A percentile compares a stretch with the other conserved stretches of the same genome.
Evolutionary conservation across 371 early-diverging fungal genomes (phyloP).

Genomic region (Parasitella parasitica): DNA sequence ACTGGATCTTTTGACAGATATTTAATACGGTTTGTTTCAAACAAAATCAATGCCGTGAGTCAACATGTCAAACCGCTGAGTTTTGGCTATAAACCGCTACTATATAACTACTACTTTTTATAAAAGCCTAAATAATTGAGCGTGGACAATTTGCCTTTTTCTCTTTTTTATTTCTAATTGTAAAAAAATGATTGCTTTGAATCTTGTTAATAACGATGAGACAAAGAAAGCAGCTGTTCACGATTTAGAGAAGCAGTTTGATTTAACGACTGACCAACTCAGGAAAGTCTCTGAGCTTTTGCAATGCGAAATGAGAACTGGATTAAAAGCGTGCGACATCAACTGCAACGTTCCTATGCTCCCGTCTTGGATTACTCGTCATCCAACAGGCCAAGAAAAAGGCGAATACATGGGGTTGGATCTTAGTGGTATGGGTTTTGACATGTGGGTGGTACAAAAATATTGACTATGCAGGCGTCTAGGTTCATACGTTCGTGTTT

Average conservation of each 20-base stretch:
- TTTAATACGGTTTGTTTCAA: background rate
- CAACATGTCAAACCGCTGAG: slow-evolving; percentile 1
- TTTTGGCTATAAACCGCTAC: too few species aligned
- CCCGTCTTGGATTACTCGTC: slow-evolving; percentile 43
- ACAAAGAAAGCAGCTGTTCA: slow-evolving; percentile 8
- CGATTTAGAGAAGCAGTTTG: slow-evolving; percentile 11
- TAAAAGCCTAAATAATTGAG: background rate
- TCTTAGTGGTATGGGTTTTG: slow-evolving; percentile 70
- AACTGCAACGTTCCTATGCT: slow-evolving; percentile 66
- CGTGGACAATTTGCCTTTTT: background rate
- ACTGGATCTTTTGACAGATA: too few species aligned
- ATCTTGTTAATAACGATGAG: slow-evolving; percentile 6
- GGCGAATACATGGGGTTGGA: slow-evolving; percentile 90
- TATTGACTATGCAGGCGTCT: background rate
- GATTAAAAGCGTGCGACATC: slow-evolving; percentile 53
- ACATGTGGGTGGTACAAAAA: background rate
- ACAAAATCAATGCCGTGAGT: background rate
- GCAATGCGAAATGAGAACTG: slow-evolving; percentile 66
- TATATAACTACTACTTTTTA: too few species aligned
- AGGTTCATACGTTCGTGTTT: slow-evolving; percentile 83
- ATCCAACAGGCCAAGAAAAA: slow-evolving; percentile 81
- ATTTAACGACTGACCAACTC: slow-evolving; percentile 18
- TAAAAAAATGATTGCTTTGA: slow-evolving; percentile 5
- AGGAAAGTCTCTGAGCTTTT: slow-evolving; percentile 27
- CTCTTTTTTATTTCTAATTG: background rate